Conservation (phyloP, 768 basidiomycete species). For the Hortiboletus campestris region DNA sequence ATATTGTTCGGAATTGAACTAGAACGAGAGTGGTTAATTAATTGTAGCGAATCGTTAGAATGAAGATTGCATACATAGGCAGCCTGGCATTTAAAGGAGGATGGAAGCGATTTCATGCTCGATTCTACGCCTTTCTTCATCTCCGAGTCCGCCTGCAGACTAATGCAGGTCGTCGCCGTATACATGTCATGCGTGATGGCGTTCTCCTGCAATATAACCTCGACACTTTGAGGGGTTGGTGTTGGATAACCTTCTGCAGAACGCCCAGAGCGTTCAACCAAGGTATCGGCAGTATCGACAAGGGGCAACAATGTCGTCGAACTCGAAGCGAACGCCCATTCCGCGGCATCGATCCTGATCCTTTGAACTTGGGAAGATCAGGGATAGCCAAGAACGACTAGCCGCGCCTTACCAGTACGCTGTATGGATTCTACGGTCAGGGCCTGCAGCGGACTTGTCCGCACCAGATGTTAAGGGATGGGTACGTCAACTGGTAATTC, state of each 20-base stretch:
- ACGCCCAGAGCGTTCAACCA: not conserved
- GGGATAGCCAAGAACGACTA: not conserved
- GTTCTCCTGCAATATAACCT: not conserved
- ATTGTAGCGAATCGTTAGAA: not conserved
- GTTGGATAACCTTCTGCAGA: not conserved
- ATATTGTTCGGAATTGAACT: slow-evolving; percentile 13
- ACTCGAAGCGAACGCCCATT: slow-evolving; percentile 1
- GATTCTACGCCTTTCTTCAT: slow-evolving; percentile 7
- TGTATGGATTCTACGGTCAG: slow-evolving; percentile 7
- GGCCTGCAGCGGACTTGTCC: not conserved
- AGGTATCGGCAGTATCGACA: not conserved
- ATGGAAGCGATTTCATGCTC: slow-evolving; percentile 6
- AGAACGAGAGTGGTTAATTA: not conserved
- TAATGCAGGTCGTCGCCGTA: slow-evolving; percentile 1
- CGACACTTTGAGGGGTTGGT: not conserved
- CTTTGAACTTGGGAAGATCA: slow-evolving; percentile 3
- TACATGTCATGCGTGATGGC: slow-evolving; percentile 12
- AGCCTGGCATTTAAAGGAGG: slow-evolving; percentile 7
- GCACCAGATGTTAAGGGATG: slow-evolving; percentile 1
- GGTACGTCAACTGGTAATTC: not conserved
- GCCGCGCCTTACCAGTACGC: not conserved
- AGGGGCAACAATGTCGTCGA: not conserved
- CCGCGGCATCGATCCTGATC: slow-evolving; percentile 1
- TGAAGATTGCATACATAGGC: slow-evolving; percentile 1
- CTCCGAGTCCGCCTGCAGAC: not conserved